Base-by-base conservation (phyloP, 139 green algal genomes). In the Zygnema circumcarinatum region DNA sequence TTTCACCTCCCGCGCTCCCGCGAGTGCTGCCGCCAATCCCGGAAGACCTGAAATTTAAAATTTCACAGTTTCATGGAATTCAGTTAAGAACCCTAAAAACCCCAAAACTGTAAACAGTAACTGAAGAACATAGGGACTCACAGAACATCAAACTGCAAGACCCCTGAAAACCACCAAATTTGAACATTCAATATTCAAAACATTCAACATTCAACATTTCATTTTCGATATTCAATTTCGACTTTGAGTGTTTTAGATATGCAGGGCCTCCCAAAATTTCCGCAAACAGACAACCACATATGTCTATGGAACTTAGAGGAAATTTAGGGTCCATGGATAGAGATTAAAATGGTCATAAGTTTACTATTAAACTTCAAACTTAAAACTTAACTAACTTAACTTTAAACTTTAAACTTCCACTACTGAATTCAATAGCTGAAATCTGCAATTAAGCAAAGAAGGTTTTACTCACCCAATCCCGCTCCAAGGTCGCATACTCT, bases 11-110 rank as follows among this genome's bases (percentile, higher is more conserved):
- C 32, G 35, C 32, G 75, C 82, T 94, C 94, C 94, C 84, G 93
- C 91, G 47, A 95, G 39, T 0, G 92, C 93, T 31, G 95, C 95
- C 29, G 94, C 93, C 0, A 98, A 88, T 31, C 94, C 95, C 29
- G 21, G 54, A 53, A 85, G 11, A 38, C 79, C 79, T 81, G 42
- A 53, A n/a, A n/a, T n/a, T n/a, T n/a, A n/a, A n/a, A n/a, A n/a
- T n/a, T n/a, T n/a, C n/a, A n/a, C n/a, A n/a, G n/a, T 20, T 25
- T 35, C 20, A 33, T 35, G 16, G 33, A 79, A 79, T 35, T 53
- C 16, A 33, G 40, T 35, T 21, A 33, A 33, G 33, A 33, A 33
- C 21, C 72, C 72, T 21, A 33, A 20, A 33, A 33, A 33, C 72
- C 72, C 72, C 72, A 21, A 35, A 33, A 33, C 86, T 98, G 20